Conservation (phyloP, 2,329 filamentous ascomycete species). For the Alternaria hordeiaustralica region DNA sequence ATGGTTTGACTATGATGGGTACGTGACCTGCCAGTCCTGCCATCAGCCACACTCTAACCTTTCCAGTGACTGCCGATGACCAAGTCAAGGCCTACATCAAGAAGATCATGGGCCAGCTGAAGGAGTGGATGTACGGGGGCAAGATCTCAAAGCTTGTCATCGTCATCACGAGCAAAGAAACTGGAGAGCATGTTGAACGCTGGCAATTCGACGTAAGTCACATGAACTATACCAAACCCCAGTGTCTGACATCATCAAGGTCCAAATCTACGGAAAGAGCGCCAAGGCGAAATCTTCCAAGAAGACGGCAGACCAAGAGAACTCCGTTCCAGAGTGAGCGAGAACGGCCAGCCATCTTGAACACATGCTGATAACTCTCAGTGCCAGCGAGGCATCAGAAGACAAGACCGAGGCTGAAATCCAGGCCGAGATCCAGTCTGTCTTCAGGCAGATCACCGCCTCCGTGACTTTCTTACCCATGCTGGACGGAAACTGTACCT, state of each 20-base stretch:
- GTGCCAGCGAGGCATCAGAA: conserved; percentile 39
- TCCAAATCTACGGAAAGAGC: conserved; percentile 63
- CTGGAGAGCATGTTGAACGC: conserved; percentile 91
- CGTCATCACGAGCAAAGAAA: conserved; percentile 96
- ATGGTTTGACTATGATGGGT: conserved; percentile 97
- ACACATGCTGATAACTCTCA: conserved; percentile 29
- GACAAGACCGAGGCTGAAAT: conserved; percentile 95
- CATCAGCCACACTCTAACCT: conserved; percentile 19
- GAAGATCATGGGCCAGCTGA: conserved; percentile 97
- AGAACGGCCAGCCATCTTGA: not conserved
- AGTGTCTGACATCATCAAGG: conserved; percentile 49
- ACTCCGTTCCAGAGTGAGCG: conserved; percentile 63
- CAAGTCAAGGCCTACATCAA: conserved; percentile 99
- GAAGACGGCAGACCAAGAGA: conserved; percentile 71
- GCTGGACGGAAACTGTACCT: conserved; percentile 92
- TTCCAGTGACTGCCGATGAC: conserved; percentile 85
- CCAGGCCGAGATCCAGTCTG: conserved; percentile 91
- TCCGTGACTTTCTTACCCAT: conserved; percentile 97
- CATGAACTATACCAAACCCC: conserved; percentile 39
- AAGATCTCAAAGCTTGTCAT: conserved; percentile 98
- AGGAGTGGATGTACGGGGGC: conserved; percentile 95
- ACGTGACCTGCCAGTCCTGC: conserved; percentile 30
- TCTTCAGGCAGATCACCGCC: conserved; percentile 97
- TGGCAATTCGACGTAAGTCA: conserved; percentile 91
- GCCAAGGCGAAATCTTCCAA: conserved; percentile 59